phyloP scores from a whole-genome alignment of 129 eudicot species.

The Flaveria bidentis region DNA sequence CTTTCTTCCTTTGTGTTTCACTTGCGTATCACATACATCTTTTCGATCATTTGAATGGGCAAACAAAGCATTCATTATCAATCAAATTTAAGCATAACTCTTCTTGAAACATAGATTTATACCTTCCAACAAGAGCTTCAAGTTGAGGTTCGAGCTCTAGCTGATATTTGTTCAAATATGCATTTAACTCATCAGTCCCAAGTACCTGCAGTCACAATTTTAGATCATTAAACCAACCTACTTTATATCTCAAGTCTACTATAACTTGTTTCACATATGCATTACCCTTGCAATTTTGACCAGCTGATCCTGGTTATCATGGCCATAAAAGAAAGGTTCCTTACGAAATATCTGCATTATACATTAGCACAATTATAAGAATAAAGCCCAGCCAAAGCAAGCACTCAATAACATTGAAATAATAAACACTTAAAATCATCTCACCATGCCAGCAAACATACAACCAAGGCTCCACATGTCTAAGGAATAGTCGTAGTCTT shows the following conservation, averaged over 20 bases:
- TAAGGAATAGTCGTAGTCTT: constrained; percentile 97
- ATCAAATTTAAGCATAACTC: background rate
- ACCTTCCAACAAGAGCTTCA: constrained; percentile 99
- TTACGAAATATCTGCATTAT: constrained; percentile 84
- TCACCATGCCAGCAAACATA: constrained; percentile 99
- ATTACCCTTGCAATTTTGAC: constrained; percentile 98
- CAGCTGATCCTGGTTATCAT: constrained; percentile 98
- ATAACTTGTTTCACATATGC: background rate
- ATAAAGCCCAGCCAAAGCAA: background rate
- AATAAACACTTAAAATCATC: constrained; percentile 13
- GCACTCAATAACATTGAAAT: background rate
- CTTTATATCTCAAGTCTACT: constrained; percentile 15
- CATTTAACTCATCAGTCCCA: constrained; percentile 97
- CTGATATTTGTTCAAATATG: constrained; percentile 87
- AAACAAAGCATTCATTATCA: background rate
- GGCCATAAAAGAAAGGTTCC: constrained; percentile 99
- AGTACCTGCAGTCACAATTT: constrained; percentile 62
- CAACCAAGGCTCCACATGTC: constrained; percentile 99
- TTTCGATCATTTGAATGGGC: background rate
- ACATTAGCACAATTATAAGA: background rate
- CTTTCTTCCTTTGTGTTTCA: no score
- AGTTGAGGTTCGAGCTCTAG: constrained; percentile 97
- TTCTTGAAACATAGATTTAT: background rate
- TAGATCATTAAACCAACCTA: background rate
- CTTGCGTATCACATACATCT: no score